Evolutionary conservation across 305 asterid species (phyloP), one percentile per base, ranked within the genome.

Genomic region (Fraxinus sp.): DNA sequence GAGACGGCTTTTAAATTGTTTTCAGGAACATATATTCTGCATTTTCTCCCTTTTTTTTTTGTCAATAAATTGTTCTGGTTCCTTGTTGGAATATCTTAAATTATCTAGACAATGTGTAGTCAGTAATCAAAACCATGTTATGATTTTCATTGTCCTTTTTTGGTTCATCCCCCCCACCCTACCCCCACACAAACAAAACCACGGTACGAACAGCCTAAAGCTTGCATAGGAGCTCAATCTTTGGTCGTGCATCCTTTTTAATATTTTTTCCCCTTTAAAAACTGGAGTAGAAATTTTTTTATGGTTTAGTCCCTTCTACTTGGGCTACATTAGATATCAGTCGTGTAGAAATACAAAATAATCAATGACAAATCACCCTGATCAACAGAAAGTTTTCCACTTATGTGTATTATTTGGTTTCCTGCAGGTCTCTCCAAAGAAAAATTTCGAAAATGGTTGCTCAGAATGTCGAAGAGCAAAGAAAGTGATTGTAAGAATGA

Each of bases 401-500:
- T 70, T 24, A 70, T 0, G 18, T 9, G 6, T 13, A 70, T 70
- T 70, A 70, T 28, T 70, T 70, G 75, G 18, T 30, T 70, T 70
- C 20, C 39, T 70, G 75, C 37, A 70, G 75, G 37, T 70, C 75
- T 10, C 18, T 5, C 39, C 22, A 14, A 28, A 70, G 75, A 30
- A 70, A 28, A 26, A 11, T 30, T 30, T 28, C 20, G 0, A 70
- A 70, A 70, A 70, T 70, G 39, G 22, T 68, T 9, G 36, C 75
- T 70, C 75, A 70, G 37, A 70, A 28, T 70, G 75, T 70, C 20
- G 10, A 68, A 68, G 74, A 32, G 32, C 75, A 30, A 30, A 70
- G 75, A 70, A 30, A 70, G n/a, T 30, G 20, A 68, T 28, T 70
- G 75, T 70, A 70, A 70, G 41, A 70, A 70, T 70, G 75, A 70